A percentile compares a stretch with the other conserved stretches of the same genome.
Conservation (phyloP, 1,284 basidiomycete genomes). For the Mrakiaceae sp. region DNA sequence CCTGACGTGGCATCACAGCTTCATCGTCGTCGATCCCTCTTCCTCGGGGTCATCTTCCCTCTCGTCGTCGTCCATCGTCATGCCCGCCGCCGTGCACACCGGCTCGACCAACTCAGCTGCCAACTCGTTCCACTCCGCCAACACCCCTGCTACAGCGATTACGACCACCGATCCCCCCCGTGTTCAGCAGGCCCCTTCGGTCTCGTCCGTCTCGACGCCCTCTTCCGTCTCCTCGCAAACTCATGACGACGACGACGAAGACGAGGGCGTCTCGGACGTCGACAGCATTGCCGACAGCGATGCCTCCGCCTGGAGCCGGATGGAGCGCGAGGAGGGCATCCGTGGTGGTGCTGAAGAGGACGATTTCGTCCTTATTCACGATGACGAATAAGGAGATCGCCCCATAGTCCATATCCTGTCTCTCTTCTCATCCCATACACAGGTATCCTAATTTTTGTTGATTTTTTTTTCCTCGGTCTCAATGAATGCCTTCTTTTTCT, state of each 20-base stretch:
- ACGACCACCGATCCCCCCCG: background rate
- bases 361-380: no score
- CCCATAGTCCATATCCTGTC: no score
- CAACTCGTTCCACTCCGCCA: background rate
- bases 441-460: no score
- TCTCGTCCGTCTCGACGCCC: background rate
- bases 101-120: background rate
- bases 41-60: slow-evolving; percentile 39
- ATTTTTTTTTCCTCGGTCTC: no score
- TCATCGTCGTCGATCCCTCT: slow-evolving; percentile 48
- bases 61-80: slow-evolving; percentile 55
- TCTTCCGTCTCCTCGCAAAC: background rate
- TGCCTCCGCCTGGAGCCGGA: no score
- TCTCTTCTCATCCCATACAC: no score
- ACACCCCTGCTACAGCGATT: background rate
- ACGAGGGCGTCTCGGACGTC: slow-evolving; percentile 4
- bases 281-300: background rate
- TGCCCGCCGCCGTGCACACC: slow-evolving; percentile 31
- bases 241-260: background rate
- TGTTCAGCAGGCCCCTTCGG: background rate
- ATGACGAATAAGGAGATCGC: no score
- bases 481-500: no score
- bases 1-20: slow-evolving; percentile 35
- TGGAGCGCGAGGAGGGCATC: no score
- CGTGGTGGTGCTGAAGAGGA: no score